Conservation (phyloP, 1,284 basidiomycete species). For the Leccinum huronense region DNA sequence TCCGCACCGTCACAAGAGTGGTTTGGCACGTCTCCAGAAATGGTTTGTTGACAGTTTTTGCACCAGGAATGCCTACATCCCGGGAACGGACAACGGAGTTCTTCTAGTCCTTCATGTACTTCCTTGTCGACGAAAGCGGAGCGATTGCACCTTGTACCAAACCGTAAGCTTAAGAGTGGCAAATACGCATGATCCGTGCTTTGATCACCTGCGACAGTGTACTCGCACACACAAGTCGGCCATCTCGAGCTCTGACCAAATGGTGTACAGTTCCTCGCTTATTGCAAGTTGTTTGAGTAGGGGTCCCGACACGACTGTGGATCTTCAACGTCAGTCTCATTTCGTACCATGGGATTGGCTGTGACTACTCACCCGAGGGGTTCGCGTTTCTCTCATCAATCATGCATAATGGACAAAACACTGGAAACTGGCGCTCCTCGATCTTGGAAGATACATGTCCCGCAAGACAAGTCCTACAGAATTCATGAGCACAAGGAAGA, state of each 20-base stretch:
- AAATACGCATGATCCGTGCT: not conserved
- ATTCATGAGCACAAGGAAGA: slow-evolving; percentile 25
- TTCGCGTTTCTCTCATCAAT: slow-evolving; percentile 33
- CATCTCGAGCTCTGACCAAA: slow-evolving; percentile 54
- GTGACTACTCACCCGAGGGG: slow-evolving; percentile 40
- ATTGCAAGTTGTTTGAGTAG: slow-evolving; percentile 48
- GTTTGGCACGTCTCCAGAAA: slow-evolving; percentile 36
- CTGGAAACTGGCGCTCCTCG: slow-evolving; percentile 52
- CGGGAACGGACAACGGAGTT: slow-evolving; percentile 45
- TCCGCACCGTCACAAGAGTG: slow-evolving; percentile 59
- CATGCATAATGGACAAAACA: slow-evolving; percentile 58
- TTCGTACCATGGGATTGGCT: not conserved
- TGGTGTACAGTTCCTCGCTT: slow-evolving; percentile 43
- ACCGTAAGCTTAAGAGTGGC: slow-evolving; percentile 2
- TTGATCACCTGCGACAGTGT: slow-evolving; percentile 32
- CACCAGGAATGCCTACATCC: slow-evolving; percentile 52
- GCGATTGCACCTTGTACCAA: slow-evolving; percentile 41
- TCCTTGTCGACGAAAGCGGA: slow-evolving; percentile 48
- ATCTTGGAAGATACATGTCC: slow-evolving; percentile 49
- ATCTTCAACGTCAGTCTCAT: slow-evolving; percentile 3
- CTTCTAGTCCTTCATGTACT: slow-evolving; percentile 43
- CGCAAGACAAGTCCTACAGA: slow-evolving; percentile 46
- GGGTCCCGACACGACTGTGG: slow-evolving; percentile 41
- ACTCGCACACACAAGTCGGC: slow-evolving; percentile 49
- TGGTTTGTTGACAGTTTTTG: slow-evolving; percentile 49